A percentile compares a stretch with the other conserved stretches of the same genome.
Evolutionary conservation across 805 yeast species (phyloP).

Genomic region (Metschnikowia amazonensis): DNA sequence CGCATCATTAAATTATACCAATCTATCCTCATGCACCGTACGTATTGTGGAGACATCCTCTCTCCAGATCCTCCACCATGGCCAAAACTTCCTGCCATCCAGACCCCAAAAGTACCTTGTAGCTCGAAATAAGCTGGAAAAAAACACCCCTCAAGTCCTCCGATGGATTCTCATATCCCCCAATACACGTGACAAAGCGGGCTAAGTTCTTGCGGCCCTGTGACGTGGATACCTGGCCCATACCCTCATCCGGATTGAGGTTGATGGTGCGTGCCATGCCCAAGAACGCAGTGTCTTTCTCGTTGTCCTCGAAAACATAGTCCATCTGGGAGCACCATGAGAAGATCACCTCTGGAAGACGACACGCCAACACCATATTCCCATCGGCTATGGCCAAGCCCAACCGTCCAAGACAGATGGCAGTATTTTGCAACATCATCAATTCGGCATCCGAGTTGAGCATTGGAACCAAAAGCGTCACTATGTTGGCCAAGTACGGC

Average conservation of each 20-base stretch:
- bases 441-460: slow-evolving; percentile 54
- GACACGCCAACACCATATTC: slow-evolving; percentile 48
- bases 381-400: slow-evolving; percentile 51
- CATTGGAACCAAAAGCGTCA: slow-evolving; percentile 56
- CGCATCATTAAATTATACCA: too few relatives aligned
- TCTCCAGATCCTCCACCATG: slow-evolving; percentile 30
- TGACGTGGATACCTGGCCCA: slow-evolving; percentile 44
- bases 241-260: slow-evolving; percentile 58
- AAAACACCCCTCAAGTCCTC: slow-evolving; percentile 43
- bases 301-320: slow-evolving; percentile 72
- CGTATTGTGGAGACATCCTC: slow-evolving; percentile 14
- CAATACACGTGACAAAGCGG: slow-evolving; percentile 57
- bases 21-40: slow-evolving; percentile 13
- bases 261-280: slow-evolving; percentile 76
- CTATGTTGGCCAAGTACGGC: slow-evolving; percentile 52
- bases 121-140: slow-evolving; percentile 42
- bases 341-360: slow-evolving; percentile 52
- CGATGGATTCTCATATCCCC: slow-evolving; percentile 49
- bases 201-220: slow-evolving; percentile 47
- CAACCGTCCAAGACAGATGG: slow-evolving; percentile 84
- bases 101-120: slow-evolving; percentile 45
- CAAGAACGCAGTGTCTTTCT: slow-evolving; percentile 79
- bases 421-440: slow-evolving; percentile 79
- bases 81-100: slow-evolving; percentile 33
- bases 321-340: slow-evolving; percentile 72